Conservation (phyloP, 73 alveolate genomes). For the Strombidium stylifer region DNA sequence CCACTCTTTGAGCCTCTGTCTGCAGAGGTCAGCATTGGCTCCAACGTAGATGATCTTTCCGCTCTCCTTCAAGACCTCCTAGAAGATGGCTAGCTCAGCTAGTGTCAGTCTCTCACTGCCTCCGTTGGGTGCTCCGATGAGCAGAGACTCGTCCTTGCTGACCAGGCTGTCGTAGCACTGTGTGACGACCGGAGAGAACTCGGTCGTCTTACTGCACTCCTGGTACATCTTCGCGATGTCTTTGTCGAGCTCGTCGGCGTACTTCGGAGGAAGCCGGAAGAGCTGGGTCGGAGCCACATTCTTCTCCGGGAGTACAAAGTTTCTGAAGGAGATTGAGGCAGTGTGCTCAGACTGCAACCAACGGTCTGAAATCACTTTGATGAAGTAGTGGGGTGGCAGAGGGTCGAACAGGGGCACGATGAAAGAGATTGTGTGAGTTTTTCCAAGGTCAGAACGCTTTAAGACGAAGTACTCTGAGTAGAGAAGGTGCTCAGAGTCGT, state of each 20-base stretch:
- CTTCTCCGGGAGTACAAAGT: slow-evolving; percentile 98
- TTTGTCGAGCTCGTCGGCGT: slow-evolving; percentile 66
- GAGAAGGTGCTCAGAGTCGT: slow-evolving; percentile 96
- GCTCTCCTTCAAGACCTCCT: slow-evolving; percentile 67
- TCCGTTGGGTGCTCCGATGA: slow-evolving; percentile 93
- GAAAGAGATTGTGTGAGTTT: slow-evolving; percentile 81
- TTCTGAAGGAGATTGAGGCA: slow-evolving; percentile 95
- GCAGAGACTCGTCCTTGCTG: slow-evolving; percentile 85
- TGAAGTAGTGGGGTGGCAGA: slow-evolving; percentile 97
- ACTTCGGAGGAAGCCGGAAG: slow-evolving; percentile 66
- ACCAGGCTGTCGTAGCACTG: slow-evolving; percentile 82
- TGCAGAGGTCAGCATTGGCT: slow-evolving; percentile 51
- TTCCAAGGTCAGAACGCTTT: too few relatives aligned
- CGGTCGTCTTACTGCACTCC: slow-evolving; percentile 47
- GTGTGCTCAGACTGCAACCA: slow-evolving; percentile 95
- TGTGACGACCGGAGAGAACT: slow-evolving; percentile 88
- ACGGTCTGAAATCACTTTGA: slow-evolving; percentile 91
- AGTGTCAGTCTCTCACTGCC: slow-evolving; percentile 69
- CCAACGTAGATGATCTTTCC: slow-evolving; percentile 73
- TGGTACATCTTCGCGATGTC: slow-evolving; percentile 67
- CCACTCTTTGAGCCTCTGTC: slow-evolving; percentile 44
- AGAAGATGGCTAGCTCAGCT: slow-evolving; percentile 87
- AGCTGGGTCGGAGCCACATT: slow-evolving; percentile 79
- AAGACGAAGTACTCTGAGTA: slow-evolving; percentile 93
- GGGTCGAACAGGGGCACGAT: slow-evolving; percentile 98